Percentiles rank a stretch among this genome's conserved stretches.
Evolutionary conservation across 1,284 basidiomycete genomes (phyloP).

Genomic region (Malassezia pachydermatis): DNA sequence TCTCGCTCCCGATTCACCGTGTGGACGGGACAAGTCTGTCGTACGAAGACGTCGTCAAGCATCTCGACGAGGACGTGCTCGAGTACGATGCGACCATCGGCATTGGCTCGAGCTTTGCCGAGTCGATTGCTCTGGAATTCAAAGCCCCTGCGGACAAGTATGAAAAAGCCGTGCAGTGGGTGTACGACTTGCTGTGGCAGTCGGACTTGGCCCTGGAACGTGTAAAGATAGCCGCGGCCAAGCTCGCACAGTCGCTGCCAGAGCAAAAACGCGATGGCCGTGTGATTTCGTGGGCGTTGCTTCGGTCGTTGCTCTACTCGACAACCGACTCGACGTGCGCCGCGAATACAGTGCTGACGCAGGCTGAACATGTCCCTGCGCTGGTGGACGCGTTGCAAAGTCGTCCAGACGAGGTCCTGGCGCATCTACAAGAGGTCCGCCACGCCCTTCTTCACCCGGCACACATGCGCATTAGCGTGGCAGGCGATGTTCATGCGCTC

Average conservation of each 20-base stretch:
- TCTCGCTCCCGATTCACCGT: slow-evolving; percentile 71
- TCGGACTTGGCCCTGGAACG: slow-evolving; percentile 73
- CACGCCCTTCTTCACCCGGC: slow-evolving; percentile 54
- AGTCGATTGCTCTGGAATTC: slow-evolving; percentile 62
- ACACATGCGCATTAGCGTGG: slow-evolving; percentile 73
- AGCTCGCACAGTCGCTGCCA: slow-evolving; percentile 82
- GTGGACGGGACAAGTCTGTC: slow-evolving; percentile 62
- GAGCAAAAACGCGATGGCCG: slow-evolving; percentile 82
- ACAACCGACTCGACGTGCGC: slow-evolving; percentile 63
- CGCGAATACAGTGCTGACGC: slow-evolving; percentile 62
- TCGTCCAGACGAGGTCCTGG: slow-evolving; percentile 27
- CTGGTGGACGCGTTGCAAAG: slow-evolving; percentile 58
- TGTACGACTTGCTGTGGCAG: slow-evolving; percentile 77
- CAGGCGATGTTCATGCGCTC: slow-evolving; percentile 69
- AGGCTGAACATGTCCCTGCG: slow-evolving; percentile 69
- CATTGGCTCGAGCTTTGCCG: slow-evolving; percentile 58
- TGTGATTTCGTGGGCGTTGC: slow-evolving; percentile 66
- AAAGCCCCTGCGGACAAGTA: slow-evolving; percentile 71
- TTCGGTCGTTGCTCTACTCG: slow-evolving; percentile 61
- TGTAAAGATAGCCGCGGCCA: slow-evolving; percentile 76
- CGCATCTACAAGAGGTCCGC: slow-evolving; percentile 31
- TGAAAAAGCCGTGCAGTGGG: slow-evolving; percentile 71
- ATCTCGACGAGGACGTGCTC: slow-evolving; percentile 82
- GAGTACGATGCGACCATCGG: slow-evolving; percentile 70
- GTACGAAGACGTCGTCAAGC: slow-evolving; percentile 83